Percentiles rank a stretch among this genome's conserved stretches.
phyloP scores from a whole-genome alignment of 2,329 filamentous ascomycete genomes.

The Aspergillus texensis region DNA sequence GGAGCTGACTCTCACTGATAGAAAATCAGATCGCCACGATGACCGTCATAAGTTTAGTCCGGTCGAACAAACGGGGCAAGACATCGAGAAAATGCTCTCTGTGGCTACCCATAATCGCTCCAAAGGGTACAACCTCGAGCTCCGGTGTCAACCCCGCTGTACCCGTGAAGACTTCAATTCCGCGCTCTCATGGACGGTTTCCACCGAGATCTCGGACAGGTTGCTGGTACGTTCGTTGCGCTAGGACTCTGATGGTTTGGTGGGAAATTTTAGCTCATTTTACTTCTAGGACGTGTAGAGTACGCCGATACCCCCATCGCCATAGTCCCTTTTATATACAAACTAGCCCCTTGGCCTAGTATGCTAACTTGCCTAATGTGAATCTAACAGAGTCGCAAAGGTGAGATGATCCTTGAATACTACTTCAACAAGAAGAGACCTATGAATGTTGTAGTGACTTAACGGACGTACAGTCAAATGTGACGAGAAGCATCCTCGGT shows the following conservation, averaged over 20 bases:
- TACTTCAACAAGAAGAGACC: not conserved
- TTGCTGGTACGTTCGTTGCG: constrained; percentile 49
- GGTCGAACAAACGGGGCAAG: constrained; percentile 40
- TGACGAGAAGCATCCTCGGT: constrained; percentile 57
- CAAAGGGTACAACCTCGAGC: constrained; percentile 42
- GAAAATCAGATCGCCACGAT: constrained; percentile 25
- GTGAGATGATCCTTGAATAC: constrained; percentile 26
- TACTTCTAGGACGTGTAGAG: constrained; percentile 44
- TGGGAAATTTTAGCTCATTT: constrained; percentile 11
- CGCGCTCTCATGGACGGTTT: constrained; percentile 48
- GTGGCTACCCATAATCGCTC: constrained; percentile 48
- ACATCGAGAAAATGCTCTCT: constrained; percentile 41
- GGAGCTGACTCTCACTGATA: not conserved
- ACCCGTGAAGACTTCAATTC: constrained; percentile 34
- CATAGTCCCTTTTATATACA: not conserved
- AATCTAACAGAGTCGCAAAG: constrained; percentile 43
- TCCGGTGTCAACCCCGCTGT: constrained; percentile 17
- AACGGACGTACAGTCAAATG: constrained; percentile 53
- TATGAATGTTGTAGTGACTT: not conserved
- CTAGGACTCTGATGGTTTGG: not conserved
- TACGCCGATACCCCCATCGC: constrained; percentile 27
- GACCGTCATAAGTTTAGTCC: constrained; percentile 38
- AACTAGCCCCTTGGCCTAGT: not conserved
- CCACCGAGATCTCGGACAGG: constrained; percentile 58
- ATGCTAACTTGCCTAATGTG: constrained; percentile 16